Conservation (phyloP, 345 rosid genomes). For the Lagerstroemia speciosa region DNA sequence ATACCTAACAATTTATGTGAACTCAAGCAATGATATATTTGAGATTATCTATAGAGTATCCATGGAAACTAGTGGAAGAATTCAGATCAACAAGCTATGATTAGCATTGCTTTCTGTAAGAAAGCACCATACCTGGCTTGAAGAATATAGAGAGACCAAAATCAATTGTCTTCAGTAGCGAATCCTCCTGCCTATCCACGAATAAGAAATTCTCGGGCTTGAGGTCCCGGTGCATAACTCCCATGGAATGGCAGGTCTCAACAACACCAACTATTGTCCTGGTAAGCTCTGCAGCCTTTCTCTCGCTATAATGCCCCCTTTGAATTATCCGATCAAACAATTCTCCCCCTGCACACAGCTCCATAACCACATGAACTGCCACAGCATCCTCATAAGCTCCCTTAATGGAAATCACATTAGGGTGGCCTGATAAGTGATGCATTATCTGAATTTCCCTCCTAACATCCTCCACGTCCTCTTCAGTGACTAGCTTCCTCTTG, state of each 20-base stretch:
- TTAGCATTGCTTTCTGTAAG: too few relatives aligned
- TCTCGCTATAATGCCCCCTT: constrained; percentile 78
- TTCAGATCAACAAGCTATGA: too few relatives aligned
- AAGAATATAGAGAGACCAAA: constrained; percentile 82
- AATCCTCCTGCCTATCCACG: constrained; percentile 55
- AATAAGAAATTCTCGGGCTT: constrained; percentile 89
- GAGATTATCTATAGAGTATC: neutral
- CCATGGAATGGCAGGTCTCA: constrained; percentile 80
- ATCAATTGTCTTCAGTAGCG: constrained; percentile 72
- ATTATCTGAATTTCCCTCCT: constrained; percentile 84
- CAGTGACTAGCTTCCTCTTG: constrained; percentile 68
- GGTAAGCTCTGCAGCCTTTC: constrained; percentile 78
- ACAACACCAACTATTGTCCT: constrained; percentile 79
- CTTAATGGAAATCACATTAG: constrained; percentile 65
- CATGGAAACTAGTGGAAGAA: neutral
- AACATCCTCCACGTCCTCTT: constrained; percentile 84
- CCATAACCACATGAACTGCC: constrained; percentile 87
- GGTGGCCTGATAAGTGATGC: constrained; percentile 88
- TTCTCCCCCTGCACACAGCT: constrained; percentile 80
- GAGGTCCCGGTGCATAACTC: constrained; percentile 90
- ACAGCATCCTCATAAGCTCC: constrained; percentile 84
- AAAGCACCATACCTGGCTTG: constrained; percentile 52
- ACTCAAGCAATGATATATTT: neutral
- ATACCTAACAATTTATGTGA: neutral
- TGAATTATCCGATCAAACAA: constrained; percentile 83